These are phyloP conservation scores for Podospora pseudoanserina DNA, from an alignment of 495 filamentous ascomycete genomes.

Conservation along the genomic window DNA sequence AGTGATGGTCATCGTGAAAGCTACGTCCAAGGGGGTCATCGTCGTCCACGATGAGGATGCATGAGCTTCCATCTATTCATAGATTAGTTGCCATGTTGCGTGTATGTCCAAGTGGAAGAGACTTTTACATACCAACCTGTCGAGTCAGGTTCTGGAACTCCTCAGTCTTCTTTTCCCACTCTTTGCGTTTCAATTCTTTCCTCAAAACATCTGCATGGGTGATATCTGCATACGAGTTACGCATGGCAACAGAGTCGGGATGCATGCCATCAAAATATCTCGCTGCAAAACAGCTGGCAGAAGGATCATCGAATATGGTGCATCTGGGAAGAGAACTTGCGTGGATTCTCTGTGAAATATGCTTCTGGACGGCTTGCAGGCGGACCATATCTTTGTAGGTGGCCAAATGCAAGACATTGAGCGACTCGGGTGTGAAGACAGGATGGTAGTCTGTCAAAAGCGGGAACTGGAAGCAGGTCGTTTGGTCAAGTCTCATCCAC, in stretches of 20 bases:
- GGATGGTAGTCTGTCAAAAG: slow-evolving; percentile 39
- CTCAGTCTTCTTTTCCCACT: slow-evolving; percentile 36
- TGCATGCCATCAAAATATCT: slow-evolving; percentile 40
- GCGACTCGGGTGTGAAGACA: slow-evolving; percentile 39
- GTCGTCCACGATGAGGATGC: slow-evolving; percentile 23
- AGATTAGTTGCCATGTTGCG: neutral
- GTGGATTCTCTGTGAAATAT: slow-evolving; percentile 40
- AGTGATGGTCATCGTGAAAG: slow-evolving; percentile 30
- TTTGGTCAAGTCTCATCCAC: slow-evolving; percentile 43
- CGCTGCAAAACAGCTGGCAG: slow-evolving; percentile 41
- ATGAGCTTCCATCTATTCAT: slow-evolving; percentile 18
- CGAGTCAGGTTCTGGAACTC: slow-evolving; percentile 40
- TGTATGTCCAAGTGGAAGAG: neutral
- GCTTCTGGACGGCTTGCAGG: slow-evolving; percentile 44
- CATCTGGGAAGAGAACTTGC: slow-evolving; percentile 10
- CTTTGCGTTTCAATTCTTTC: slow-evolving; percentile 43
- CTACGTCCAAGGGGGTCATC: slow-evolving; percentile 13
- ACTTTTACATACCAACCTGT: slow-evolving; percentile 20
- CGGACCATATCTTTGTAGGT: slow-evolving; percentile 43
- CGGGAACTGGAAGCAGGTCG: slow-evolving; percentile 29
- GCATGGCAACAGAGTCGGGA: slow-evolving; percentile 23
- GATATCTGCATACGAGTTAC: slow-evolving; percentile 33
- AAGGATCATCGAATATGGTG: slow-evolving; percentile 46
- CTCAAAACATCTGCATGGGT: slow-evolving; percentile 13
- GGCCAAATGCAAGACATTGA: slow-evolving; percentile 50